Base-by-base conservation (phyloP, 805 yeast genomes). In the Blastobotrys chiropterorum region DNA sequence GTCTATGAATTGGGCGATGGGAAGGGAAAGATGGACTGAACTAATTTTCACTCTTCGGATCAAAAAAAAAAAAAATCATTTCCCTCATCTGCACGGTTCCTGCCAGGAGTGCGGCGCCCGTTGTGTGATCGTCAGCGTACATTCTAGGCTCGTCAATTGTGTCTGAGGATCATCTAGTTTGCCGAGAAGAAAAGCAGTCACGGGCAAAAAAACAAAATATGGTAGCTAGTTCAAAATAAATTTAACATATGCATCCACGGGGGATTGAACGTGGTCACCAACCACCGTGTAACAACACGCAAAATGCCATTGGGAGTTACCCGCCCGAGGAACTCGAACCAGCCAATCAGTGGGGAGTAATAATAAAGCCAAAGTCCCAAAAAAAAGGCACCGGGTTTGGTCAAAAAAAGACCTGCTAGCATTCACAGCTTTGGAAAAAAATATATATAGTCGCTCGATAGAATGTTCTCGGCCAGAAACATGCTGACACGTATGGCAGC, bases 1-100 rank as follows among this genome's bases (percentile, higher is more conserved):
- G 53, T 59, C 53, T 51, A 20, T 17, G 38, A 43, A 13, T 14
- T 43, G 52, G n/a, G n/a, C n/a, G n/a, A 26, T 26, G 34, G 34
- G 5, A 26, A 26, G 11, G 34, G 11, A 26, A 26, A 26, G 34
- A n/a, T n/a, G n/a, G n/a, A n/a, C n/a, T n/a, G n/a, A n/a, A n/a
- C n/a, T n/a, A n/a, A n/a, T n/a, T n/a, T n/a, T n/a, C n/a, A n/a
- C n/a, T n/a, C n/a, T n/a, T n/a, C n/a, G n/a, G n/a, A n/a, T n/a
- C n/a, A n/a, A n/a, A n/a, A n/a, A n/a, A n/a, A n/a, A n/a, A n/a
- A n/a, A n/a, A n/a, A n/a, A n/a, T n/a, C n/a, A n/a, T n/a, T n/a
- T n/a, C n/a, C n/a, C n/a, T n/a, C n/a, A n/a, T n/a, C n/a, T n/a
- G n/a, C n/a, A n/a, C n/a, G n/a, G n/a, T n/a, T n/a, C n/a, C n/a